phyloP scores from a whole-genome alignment of 441 rosid genomes.

The Erodium texanum region DNA sequence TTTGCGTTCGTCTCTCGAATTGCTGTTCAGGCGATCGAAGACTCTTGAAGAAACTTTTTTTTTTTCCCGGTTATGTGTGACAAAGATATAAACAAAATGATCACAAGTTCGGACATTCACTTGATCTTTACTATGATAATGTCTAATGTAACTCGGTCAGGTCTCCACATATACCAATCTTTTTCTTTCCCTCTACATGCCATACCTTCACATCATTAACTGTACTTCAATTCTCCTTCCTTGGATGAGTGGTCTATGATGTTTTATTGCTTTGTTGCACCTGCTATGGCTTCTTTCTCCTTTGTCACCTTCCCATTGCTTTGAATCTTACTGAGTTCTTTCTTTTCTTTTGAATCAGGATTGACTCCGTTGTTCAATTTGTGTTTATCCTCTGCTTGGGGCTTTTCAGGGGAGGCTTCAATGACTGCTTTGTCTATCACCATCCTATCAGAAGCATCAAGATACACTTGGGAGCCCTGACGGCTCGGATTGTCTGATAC shows the following conservation, averaged over 20 bases:
- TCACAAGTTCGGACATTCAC: too few species aligned
- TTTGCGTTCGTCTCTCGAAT: too few species aligned
- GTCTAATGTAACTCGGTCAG: too few species aligned
- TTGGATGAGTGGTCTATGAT: background rate
- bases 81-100: too few species aligned
- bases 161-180: too few species aligned
- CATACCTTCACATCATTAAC: background rate
- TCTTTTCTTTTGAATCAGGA: background rate
- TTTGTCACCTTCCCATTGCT: background rate
- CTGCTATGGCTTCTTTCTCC: conserved; percentile 8
- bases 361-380: background rate
- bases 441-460: background rate
- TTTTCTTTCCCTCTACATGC: too few species aligned
- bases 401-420: conserved; percentile 12
- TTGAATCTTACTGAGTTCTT: background rate
- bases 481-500: background rate
- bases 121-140: too few species aligned
- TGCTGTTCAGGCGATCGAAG: too few species aligned
- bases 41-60: too few species aligned
- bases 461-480: background rate
- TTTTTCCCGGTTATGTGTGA: too few species aligned
- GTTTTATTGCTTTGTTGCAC: background rate
- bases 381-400: background rate
- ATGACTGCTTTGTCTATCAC: conserved; percentile 5
- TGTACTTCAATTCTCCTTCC: background rate